These are phyloP conservation scores for Phialocephala sp. DNA, from an alignment of 2,329 filamentous ascomycete genomes.

Conservation along the genomic window DNA sequence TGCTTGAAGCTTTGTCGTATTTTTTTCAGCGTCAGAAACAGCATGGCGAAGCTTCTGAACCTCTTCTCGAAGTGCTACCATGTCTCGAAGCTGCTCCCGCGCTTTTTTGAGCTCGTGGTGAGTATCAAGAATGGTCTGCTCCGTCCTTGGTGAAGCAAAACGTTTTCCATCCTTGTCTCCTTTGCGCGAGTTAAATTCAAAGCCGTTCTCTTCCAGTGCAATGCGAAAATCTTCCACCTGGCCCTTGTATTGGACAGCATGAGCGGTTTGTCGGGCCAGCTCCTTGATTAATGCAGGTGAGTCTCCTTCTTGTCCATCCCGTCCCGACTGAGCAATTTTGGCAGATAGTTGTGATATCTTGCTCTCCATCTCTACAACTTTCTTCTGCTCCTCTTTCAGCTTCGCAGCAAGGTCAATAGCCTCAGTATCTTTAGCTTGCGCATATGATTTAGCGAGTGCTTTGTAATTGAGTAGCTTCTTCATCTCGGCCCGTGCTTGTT, in stretches of 20 bases:
- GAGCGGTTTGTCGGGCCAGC: slow-evolving; percentile 61
- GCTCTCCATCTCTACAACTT: slow-evolving; percentile 67
- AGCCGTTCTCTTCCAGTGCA: slow-evolving; percentile 50
- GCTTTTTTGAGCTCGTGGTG: slow-evolving; percentile 61
- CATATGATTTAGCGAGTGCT: slow-evolving; percentile 78
- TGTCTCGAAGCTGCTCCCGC: slow-evolving; percentile 58
- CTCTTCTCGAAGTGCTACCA: slow-evolving; percentile 58
- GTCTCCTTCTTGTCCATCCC: slow-evolving; percentile 50
- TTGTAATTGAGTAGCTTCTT: slow-evolving; percentile 81
- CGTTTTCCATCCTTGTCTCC: slow-evolving; percentile 39
- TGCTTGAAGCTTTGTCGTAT: slow-evolving; percentile 35
- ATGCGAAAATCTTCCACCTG: slow-evolving; percentile 64
- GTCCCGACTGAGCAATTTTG: slow-evolving; percentile 53
- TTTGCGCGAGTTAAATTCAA: slow-evolving; percentile 40
- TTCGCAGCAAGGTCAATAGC: slow-evolving; percentile 68
- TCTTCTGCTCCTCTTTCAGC: slow-evolving; percentile 71
- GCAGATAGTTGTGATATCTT: slow-evolving; percentile 64
- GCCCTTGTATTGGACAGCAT: slow-evolving; percentile 62
- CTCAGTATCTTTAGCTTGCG: slow-evolving; percentile 77
- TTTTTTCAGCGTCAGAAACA: slow-evolving; percentile 52
- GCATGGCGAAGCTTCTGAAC: slow-evolving; percentile 57
- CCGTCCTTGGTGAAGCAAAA: slow-evolving; percentile 54
- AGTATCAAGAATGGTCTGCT: slow-evolving; percentile 57
- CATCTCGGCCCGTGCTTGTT: slow-evolving; percentile 74
- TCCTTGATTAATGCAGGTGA: slow-evolving; percentile 57